Base-by-base conservation (phyloP, 2,329 filamentous ascomycete genomes). In the Fusarium phyllophilum region DNA sequence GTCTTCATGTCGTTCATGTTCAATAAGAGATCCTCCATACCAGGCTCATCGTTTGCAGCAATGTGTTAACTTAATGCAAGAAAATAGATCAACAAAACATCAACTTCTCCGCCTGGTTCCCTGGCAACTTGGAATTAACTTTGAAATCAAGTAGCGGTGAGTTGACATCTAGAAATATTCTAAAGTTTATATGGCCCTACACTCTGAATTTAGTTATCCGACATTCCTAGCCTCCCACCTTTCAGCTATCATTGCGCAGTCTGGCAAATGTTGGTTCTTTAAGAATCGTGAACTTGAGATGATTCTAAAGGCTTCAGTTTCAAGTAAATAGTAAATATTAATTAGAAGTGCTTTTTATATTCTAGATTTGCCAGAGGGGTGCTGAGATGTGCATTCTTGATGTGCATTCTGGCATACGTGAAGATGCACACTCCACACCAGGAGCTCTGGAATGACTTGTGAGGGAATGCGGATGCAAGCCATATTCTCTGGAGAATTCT, bases 381-480 rank as follows among this genome's bases (percentile, higher is more conserved):
- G 62, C 57, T 64, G 34, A 41, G 34, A 64, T 14, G 42, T 65
- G 42, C 62, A 72, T 74, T 72, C 66, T 74, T 61, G 61, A 68
- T 68, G 54, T 62, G 55, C 67, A 55, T 72, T 48, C 34, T 72
- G 51, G 31, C 51, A 68, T 51, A 68, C 33, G 66, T 70, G 41
- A 63, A 66, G 71, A 68, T 68, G 71, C 62, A 73, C 58, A 71
- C 67, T 73, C 71, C 71, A 74, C 68, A 64, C 66, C 67, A 61
- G 60, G 42, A 68, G 54, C 67, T 42, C 58, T 72, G 71, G 71
- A 74, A 74, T 74, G 71, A 60, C 45, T 60, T 41, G 46, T 68
- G 31, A 74, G 71, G 71, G 71, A 74, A 74, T 74, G 71, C 67
- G 62, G 66, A 72, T 63, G 71, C 71, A 74, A 74, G 71, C 71